phyloP scores from a whole-genome alignment of 208 protist species.

The Crithidia mellificae region DNA sequence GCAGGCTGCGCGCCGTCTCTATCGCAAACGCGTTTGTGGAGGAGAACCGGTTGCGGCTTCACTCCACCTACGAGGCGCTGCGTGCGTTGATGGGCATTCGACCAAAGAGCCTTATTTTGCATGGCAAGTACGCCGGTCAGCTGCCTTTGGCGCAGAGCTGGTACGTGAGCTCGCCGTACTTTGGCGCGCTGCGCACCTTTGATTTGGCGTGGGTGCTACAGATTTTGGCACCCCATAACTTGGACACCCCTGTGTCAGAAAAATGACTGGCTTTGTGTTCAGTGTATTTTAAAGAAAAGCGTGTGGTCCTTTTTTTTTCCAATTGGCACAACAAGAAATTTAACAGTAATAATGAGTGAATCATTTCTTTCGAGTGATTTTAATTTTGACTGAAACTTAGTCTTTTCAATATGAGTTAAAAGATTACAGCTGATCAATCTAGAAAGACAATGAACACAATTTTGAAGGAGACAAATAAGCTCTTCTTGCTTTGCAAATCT shows the following conservation, averaged over 20 bases:
- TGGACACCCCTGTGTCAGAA: conserved; percentile 20
- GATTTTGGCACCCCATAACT: conserved; percentile 47
- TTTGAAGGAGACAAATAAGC: no score
- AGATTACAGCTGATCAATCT: no score
- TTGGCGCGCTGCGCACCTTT: conserved; percentile 83
- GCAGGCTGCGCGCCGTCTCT: conserved; percentile 61
- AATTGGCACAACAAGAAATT: no score
- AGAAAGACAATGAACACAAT: no score
- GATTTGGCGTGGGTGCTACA: conserved; percentile 77
- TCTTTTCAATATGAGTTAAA: no score
- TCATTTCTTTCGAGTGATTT: no score
- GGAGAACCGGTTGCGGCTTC: conserved; percentile 69
- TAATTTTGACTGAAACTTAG: no score
- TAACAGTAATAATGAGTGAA: no score
- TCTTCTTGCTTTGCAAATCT: no score
- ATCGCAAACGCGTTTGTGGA: conserved; percentile 87
- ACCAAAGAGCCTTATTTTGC: conserved; percentile 69
- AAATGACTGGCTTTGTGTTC: no score
- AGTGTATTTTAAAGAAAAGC: no score
- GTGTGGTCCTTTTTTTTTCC: no score
- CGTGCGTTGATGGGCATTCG: conserved; percentile 70
- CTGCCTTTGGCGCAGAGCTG: conserved; percentile 76
- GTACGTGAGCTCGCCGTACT: conserved; percentile 83
- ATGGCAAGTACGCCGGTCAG: conserved; percentile 78
- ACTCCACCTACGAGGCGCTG: conserved; percentile 68